Conservation (phyloP, 2,329 filamentous ascomycete species). For the Clonostachys sp. region DNA sequence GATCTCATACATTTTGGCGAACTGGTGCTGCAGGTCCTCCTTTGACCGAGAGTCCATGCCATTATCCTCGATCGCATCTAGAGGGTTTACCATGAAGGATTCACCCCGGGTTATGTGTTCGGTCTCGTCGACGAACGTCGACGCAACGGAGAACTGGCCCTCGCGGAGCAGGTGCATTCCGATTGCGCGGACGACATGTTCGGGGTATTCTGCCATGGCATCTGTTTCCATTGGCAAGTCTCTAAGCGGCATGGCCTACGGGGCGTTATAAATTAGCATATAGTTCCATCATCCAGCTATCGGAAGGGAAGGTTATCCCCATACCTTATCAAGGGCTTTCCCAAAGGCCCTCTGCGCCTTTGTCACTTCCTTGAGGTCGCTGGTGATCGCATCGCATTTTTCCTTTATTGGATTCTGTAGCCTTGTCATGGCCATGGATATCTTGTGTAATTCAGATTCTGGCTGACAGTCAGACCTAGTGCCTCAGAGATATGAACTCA, state of each 20-base stretch:
- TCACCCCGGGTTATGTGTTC: constrained; percentile 12
- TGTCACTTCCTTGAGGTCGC: constrained; percentile 78
- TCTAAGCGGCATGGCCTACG: constrained; percentile 37
- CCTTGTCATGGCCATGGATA: constrained; percentile 72
- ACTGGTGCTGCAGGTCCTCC: constrained; percentile 68
- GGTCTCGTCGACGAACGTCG: constrained; percentile 76
- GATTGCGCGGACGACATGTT: constrained; percentile 86
- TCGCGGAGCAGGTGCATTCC: constrained; percentile 95
- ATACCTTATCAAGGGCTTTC: constrained; percentile 78
- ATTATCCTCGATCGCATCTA: constrained; percentile 12
- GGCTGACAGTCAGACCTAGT: background rate
- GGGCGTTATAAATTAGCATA: constrained; percentile 7
- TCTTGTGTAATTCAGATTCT: constrained; percentile 44
- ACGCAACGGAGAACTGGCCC: constrained; percentile 85
- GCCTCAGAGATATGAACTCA: background rate
- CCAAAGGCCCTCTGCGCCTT: constrained; percentile 78
- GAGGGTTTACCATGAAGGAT: constrained; percentile 6
- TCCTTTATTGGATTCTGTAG: constrained; percentile 82
- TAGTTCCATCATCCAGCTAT: background rate
- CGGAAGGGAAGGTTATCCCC: constrained; percentile 4
- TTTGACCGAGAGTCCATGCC: background rate
- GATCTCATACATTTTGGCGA: constrained; percentile 87
- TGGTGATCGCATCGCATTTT: constrained; percentile 74
- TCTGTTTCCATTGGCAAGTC: constrained; percentile 76
- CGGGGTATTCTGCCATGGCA: constrained; percentile 68